Evolutionary conservation across 2,329 filamentous ascomycete species (phyloP), one percentile per base, ranked within the genome.

Genomic region (Cladosporium sp.): DNA sequence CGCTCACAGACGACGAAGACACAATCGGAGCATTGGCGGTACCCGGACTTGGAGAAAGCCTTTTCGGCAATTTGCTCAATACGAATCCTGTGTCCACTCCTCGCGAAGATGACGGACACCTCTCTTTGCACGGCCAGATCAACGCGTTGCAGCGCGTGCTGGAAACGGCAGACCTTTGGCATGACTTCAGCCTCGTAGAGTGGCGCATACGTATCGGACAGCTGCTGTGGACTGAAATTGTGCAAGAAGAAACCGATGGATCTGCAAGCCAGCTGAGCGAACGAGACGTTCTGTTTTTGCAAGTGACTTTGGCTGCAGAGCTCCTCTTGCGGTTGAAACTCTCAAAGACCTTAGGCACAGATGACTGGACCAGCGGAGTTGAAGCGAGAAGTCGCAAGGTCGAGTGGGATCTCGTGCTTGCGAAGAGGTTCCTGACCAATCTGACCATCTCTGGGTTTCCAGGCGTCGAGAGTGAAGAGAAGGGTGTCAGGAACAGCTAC

Each of bases 361-460:
- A 30, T 3, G 14, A 13, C 10, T 32, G 3, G 30, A 21, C 26
- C 25, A 30, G 28, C 28, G 26, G 4, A 14, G 32, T 36, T n/a
- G n/a, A 58, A 11, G 23, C 43, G 23, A 57, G 62, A 36, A 57
- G 39, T 32, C 43, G 28, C 5, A 86, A 87, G 69, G 77, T 83
- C 5, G 80, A 85, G 61, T 87, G 85, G 85, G 84, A 86, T 72
- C 73, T 87, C 26, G 77, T 87, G 2, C 77, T 84, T 21, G 82
- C 82, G 7, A 79, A 83, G 25, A 78, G 82, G 2, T 85, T 86
- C 59, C 73, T 65, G n/a, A 53, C 30, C 23, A 85, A 82, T 58
- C 75, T 86, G n/a, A 71, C 77, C 21, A 77, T 84, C 18, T 66
- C 74, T 75, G 63, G 76, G 74, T 68, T 67, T 69, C 14, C 73